Evolutionary conservation across 2,329 filamentous ascomycete genomes (phyloP), one percentile per base, ranked within the genome.

Genomic region (Tolypocladium capitatum): DNA sequence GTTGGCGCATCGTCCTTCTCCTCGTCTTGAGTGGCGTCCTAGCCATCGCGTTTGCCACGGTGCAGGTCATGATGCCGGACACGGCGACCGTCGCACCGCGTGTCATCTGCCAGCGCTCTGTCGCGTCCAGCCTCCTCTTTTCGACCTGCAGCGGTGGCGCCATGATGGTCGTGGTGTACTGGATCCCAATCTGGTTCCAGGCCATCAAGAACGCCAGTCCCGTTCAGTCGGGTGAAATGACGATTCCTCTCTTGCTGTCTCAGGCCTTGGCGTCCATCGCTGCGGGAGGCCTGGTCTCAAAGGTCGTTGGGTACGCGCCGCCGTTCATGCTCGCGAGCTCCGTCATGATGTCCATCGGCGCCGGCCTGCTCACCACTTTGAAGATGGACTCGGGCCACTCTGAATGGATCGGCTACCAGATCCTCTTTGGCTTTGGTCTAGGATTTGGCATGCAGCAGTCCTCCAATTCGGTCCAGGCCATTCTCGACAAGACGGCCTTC

Each of bases 361-460:
- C 57, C 1, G 68, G 68, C 1, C 58, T 71, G 2, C 51, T 71
- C 18, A 67, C 63, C 14, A 69, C 65, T 0, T 43, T 55, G 2
- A 31, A 33, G 2, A 18, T 52, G 24, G 35, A 59, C 47, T 61
- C 65, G 16, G 47, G 53, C 13, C 52, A 62, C 2, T 50, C 53
- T 1, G 56, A 63, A 45, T 72, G 68, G 68, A 66, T 70, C 33
- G 67, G 65, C 11, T 70, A 63, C 47, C 67, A 69, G 53, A 57
- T 61, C 8, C 47, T 72, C 34, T 58, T 61, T 27, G 69, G 69
- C 28, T 46, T 66, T 2, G 68, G 67, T 5, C 49, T 65, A 4
- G 69, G 69, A 20, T 48, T 68, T 6, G 60, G 60, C 9, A 58
- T 69, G 48, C 68, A 70, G 47, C 61, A 67, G 48, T 60, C 66